Evolutionary conservation across 345 rosid species (phyloP).

Genomic region (Pistacia integerrima): DNA sequence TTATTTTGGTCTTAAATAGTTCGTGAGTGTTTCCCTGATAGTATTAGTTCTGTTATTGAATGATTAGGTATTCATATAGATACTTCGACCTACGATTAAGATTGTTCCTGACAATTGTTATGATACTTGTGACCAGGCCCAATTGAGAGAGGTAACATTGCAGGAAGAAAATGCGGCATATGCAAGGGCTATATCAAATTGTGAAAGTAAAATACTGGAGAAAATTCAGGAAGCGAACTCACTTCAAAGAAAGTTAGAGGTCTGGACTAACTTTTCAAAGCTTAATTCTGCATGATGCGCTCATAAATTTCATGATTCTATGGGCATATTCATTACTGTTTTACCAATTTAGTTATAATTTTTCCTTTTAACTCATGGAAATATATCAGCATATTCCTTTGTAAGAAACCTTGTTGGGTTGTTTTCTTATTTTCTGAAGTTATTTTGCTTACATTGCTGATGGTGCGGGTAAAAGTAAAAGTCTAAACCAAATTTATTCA

Average conservation of each 20-base stretch:
- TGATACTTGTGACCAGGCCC: constrained; percentile 46
- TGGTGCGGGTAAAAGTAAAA: not conserved
- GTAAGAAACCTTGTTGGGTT: not conserved
- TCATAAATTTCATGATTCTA: not conserved
- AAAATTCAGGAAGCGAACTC: constrained; percentile 63
- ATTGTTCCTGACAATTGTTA: not conserved
- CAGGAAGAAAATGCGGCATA: constrained; percentile 76
- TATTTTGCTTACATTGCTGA: not conserved
- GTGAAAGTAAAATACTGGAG: constrained; percentile 69
- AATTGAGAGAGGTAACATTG: constrained; percentile 74
- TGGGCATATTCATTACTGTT: not conserved
- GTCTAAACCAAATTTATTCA: not conserved
- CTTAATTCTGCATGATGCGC: not conserved
- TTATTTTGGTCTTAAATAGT: not conserved
- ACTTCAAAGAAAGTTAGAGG: constrained; percentile 64
- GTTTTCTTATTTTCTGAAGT: constrained; percentile 6
- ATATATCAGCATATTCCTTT: not conserved
- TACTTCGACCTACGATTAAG: not conserved
- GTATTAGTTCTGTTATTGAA: not conserved
- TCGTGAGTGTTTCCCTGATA: not conserved
- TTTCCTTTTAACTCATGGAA: not conserved
- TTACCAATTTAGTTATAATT: not conserved
- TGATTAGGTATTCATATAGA: not conserved
- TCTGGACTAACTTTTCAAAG: constrained; percentile 27
- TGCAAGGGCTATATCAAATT: constrained; percentile 76